Evolutionary conservation across 2,329 filamentous ascomycete genomes (phyloP).

Genomic region (Colletotrichum truncatum): DNA sequence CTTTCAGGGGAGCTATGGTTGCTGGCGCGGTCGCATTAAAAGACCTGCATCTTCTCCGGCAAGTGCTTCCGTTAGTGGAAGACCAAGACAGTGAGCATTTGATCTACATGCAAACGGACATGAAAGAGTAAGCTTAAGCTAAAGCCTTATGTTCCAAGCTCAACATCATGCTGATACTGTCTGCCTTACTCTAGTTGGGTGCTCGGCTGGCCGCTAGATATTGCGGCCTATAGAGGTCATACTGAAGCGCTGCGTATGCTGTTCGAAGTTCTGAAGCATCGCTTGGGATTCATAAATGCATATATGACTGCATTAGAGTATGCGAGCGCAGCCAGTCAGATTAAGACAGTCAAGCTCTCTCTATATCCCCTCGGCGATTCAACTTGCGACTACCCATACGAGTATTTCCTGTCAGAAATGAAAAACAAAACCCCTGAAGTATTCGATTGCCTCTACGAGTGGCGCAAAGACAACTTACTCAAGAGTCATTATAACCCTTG

Average conservation of each 20-base stretch:
- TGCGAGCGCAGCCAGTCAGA: background rate
- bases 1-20: background rate
- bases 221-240: background rate
- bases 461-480: background rate
- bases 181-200: background rate
- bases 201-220: background rate
- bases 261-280: background rate
- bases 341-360: background rate
- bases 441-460: background rate
- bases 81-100: background rate
- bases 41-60: background rate
- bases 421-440: background rate
- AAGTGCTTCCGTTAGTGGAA: background rate
- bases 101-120: background rate
- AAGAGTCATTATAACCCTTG: background rate
- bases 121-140: background rate
- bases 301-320: background rate
- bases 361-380: background rate
- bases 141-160: background rate
- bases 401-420: background rate
- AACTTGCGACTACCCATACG: background rate
- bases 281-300: background rate
- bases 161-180: background rate
- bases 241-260: constrained; percentile 1
- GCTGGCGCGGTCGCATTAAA: background rate